Evolutionary conservation across 768 basidiomycete genomes (phyloP), one percentile per base, ranked within the genome.

Genomic region (Boletus insuetus): DNA sequence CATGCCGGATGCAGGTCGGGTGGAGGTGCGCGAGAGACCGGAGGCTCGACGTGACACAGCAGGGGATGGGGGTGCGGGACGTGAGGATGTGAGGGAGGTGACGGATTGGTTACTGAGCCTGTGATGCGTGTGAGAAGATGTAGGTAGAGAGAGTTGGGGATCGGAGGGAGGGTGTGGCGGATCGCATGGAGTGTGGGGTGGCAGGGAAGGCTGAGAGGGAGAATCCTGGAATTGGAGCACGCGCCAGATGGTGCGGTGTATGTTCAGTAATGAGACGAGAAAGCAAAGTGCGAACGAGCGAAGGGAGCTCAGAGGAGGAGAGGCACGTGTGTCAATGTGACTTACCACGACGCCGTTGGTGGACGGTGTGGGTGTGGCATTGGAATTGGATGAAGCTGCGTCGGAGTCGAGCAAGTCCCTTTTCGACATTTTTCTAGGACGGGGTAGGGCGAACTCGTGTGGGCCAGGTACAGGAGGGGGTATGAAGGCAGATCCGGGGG

Each of bases 401-500:
- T 24, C 22, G 6, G 34, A 34, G 39, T 65, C 58, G 39, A 42
- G 54, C 58, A 61, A 31, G 64, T 65, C 47, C 61, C 64, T 58
- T 58, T 57, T 60, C 53, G 64, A 55, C 70, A 56, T 62, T 44
- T 58, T 71, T 1, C 55, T 70, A 0, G 76, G 76, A 2, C 22
- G 38, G 0, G 55, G 78, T 38, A 80, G 62, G 13, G 85, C 85
- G 63, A 86, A 87, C 63, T 89, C 87, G 75, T 88, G 86, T 31
- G 81, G 75, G 3, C 81, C 80, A 1, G 83, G 84, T 5, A 80
- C 76, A 4, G 87, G 86, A 4, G 87, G 87, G 2, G 87, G 85
- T 3, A 87, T 63, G 60, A 89, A 89, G 0, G 83, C 76, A 6
- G 83, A 85, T 0, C 82, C 82, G 3, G 87, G 87, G 0, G 84